Conservation (phyloP, 805 yeast genomes). For the Wickerhamiella alocasiicola region DNA sequence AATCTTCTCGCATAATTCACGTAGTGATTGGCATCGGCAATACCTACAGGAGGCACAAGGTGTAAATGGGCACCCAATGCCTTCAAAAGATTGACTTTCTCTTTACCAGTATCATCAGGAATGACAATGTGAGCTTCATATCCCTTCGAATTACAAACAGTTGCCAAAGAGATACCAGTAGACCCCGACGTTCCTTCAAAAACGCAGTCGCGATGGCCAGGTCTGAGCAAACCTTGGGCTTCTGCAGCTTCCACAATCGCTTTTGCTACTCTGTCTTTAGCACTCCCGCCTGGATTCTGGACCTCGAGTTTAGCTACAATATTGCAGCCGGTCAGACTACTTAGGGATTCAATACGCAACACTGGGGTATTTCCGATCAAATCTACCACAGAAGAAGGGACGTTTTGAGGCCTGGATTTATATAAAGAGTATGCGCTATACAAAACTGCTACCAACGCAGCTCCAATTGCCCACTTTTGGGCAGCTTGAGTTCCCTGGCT, state of each 20-base stretch:
- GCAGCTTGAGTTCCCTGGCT: too few species aligned
- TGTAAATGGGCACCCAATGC: constrained; percentile 73
- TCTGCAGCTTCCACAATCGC: constrained; percentile 69
- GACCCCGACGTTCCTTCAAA: constrained; percentile 97
- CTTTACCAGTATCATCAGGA: constrained; percentile 86
- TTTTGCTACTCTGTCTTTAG: constrained; percentile 87
- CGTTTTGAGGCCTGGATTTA: not conserved
- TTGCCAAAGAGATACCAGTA: constrained; percentile 88
- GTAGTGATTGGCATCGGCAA: constrained; percentile 86
- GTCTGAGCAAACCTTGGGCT: constrained; percentile 40
- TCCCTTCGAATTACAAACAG: constrained; percentile 79
- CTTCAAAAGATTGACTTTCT: constrained; percentile 58
- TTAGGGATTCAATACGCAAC: constrained; percentile 58
- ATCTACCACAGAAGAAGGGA: constrained; percentile 38
- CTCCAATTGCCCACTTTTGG: too few species aligned
- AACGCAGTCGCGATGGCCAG: constrained; percentile 55
- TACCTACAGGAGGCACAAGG: constrained; percentile 86
- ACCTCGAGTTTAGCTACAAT: constrained; percentile 80
- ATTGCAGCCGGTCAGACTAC: constrained; percentile 62
- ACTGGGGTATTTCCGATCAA: constrained; percentile 87
- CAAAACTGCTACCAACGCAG: too few species aligned
- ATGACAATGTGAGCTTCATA: constrained; percentile 85
- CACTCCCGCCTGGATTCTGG: constrained; percentile 86
- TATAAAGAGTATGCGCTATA: not conserved
- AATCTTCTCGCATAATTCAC: constrained; percentile 73